These are phyloP conservation scores for Thielaviopsis ethacetica DNA, from an alignment of 2,329 filamentous ascomycete genomes.

Conservation along the genomic window DNA sequence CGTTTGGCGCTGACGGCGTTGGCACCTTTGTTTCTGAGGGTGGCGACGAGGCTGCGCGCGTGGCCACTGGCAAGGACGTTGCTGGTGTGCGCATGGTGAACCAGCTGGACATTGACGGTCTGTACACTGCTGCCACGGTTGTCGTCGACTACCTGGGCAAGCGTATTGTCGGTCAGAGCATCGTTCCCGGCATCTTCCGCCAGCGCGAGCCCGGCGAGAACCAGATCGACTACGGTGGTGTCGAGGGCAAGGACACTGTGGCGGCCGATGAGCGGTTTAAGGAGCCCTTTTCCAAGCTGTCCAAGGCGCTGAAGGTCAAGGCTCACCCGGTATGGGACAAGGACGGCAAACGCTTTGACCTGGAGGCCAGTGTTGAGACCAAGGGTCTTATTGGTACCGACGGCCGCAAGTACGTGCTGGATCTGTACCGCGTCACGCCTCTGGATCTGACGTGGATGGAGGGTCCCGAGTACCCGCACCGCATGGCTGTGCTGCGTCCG, in stretches of 20 bases:
- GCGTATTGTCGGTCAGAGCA: slow-evolving; percentile 92
- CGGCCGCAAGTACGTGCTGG: slow-evolving; percentile 91
- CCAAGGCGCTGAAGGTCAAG: slow-evolving; percentile 80
- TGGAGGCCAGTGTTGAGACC: slow-evolving; percentile 92
- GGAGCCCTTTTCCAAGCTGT: slow-evolving; percentile 73
- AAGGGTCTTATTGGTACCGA: slow-evolving; percentile 96
- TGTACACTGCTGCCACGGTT: slow-evolving; percentile 91
- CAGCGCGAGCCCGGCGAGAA: slow-evolving; percentile 94
- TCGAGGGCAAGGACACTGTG: slow-evolving; percentile 91
- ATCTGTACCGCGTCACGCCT: slow-evolving; percentile 87
- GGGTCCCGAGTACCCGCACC: slow-evolving; percentile 61
- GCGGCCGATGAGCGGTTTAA: slow-evolving; percentile 79
- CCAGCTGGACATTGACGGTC: slow-evolving; percentile 83
- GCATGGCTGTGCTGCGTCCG: slow-evolving; percentile 84
- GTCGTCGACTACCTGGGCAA: slow-evolving; percentile 95
- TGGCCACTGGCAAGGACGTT: slow-evolving; percentile 94
- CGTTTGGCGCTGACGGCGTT: slow-evolving; percentile 91
- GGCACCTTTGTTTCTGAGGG: slow-evolving; percentile 94
- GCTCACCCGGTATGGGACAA: slow-evolving; percentile 97
- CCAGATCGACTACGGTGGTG: slow-evolving; percentile 96
- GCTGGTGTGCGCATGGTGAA: slow-evolving; percentile 89
- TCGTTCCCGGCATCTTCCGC: slow-evolving; percentile 98
- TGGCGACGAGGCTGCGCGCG: slow-evolving; percentile 86
- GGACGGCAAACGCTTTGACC: slow-evolving; percentile 72
- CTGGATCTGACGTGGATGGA: slow-evolving; percentile 86